Evolutionary conservation across 2,329 filamentous ascomycete species (phyloP), one percentile per base, ranked within the genome.

Genomic region (Esteya vermicola): DNA sequence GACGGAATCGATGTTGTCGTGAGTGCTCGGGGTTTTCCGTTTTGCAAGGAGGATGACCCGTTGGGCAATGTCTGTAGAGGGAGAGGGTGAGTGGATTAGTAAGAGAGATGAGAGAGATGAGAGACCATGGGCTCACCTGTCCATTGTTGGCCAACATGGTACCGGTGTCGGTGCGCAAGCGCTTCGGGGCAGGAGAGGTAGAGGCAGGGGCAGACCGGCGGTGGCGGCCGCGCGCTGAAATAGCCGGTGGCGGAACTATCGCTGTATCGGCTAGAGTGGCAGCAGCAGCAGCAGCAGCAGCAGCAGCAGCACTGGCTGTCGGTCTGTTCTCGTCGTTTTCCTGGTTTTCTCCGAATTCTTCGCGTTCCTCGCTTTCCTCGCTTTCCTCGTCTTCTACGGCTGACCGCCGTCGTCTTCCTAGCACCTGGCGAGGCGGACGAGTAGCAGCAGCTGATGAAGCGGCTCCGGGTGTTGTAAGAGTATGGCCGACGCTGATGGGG

Each of bases 351-450:
- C 31, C 18, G 25, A 45, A 39, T 42, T 40, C 43, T 42, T 56
- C 54, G 46, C 51, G 50, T n/a, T n/a, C n/a, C n/a, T n/a, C n/a
- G n/a, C n/a, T n/a, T n/a, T n/a, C n/a, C n/a, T n/a, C n/a, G n/a
- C n/a, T n/a, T n/a, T n/a, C n/a, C 43, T 53, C 54, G 48, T 57
- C 54, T 45, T 64, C 58, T 48, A 60, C 56, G 48, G 57, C 55
- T 43, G 58, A 59, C 55, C 71, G 69, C 54, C 62, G 67, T 54
- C 74, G 68, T 56, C 72, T 65, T 55, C 74, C 70, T 50, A 76
- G 60, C 47, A 72, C 57, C 54, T 62, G 63, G 41, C 48, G 50
- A 28, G 45, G 41, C 6, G 39, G 35, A 9, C 35, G 35, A n/a
- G 35, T 9, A 14, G 35, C n/a, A 20, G 27, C 27, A 34, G n/a